Evolutionary conservation across 768 basidiomycete genomes (phyloP), one percentile per base, ranked within the genome.

Genomic region (Kondoa malvinella): DNA sequence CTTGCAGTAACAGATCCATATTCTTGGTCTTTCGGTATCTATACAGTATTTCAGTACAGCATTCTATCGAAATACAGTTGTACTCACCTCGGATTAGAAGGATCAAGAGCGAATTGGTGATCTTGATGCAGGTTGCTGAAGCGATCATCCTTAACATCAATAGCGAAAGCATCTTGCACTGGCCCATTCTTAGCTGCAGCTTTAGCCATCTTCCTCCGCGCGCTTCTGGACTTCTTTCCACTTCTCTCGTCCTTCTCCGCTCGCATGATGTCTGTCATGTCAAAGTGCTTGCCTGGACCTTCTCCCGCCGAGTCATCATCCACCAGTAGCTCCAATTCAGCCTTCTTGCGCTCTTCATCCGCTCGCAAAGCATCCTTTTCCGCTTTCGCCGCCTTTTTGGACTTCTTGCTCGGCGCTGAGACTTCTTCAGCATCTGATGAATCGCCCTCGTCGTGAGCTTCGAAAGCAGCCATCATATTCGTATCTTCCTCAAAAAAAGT

Each of bases 11-110:
- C 1, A 85, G 83, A 8, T 82, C 75, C 94, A 97, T 99, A 63
- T 85, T 84, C 77, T 87, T 89, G 0, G 94, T 92, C 80, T 87
- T 91, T 76, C 87, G 90, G 80, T 87, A 97, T 67, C 92, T 96
- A 65, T 34, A 58, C 57, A n/a, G 33, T 34, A 67, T 33, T 29
- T 63, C 40, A 33, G 21, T n/a, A n/a, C 2, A 34, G 29, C 17
- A 57, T 34, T 15, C 26, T 62, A 60, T 29, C 27, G 26, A 33
- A n/a, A 32, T 31, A 2, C 34, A 16, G 14, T 3, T 29, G 0
- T 15, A 81, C 91, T 71, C 75, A 95, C 94, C 86, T 88, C 76
- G 94, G 91, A 78, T 96, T 88, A 65, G 84, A 88, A 25, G 95
- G 94, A 77, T 99, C 95, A 71, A 99, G 92, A 0, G 94, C 92